A percentile compares a stretch with the other conserved stretches of the same genome.
These are phyloP conservation scores for Scutellaria baicalensis DNA, from an alignment of 257 asterid genomes.

Conservation along the genomic window DNA sequence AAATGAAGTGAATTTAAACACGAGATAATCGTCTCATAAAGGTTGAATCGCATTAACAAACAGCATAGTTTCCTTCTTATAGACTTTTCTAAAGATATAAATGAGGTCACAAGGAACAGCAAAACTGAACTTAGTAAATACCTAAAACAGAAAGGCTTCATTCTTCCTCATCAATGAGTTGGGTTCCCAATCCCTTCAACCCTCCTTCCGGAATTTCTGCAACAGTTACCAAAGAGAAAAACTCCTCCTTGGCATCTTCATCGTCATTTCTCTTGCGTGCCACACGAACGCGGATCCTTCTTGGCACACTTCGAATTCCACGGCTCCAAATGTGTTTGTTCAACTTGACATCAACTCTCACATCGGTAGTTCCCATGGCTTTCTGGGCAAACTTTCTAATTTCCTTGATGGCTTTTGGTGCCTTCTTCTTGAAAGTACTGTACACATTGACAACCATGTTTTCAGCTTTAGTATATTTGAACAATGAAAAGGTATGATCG, in stretches of 20 bases:
- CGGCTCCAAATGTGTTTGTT: constrained; percentile 76
- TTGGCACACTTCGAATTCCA: constrained; percentile 68
- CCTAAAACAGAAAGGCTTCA: constrained; percentile 10
- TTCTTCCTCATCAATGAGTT: constrained; percentile 62
- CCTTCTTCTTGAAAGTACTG: constrained; percentile 86
- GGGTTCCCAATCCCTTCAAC: constrained; percentile 69
- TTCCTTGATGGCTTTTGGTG: constrained; percentile 77
- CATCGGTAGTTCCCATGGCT: constrained; percentile 77
- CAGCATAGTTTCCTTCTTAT: not conserved
- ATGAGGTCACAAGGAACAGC: not conserved
- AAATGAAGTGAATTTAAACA: not conserved
- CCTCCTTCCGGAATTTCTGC: constrained; percentile 54
- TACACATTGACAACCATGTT: not conserved
- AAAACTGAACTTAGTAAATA: constrained; percentile 7
- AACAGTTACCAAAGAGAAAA: constrained; percentile 65
- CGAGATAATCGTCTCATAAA: not conserved
- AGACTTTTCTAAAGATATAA: not conserved
- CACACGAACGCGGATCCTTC: constrained; percentile 71
- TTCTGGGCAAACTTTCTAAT: constrained; percentile 66
- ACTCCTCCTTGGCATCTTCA: constrained; percentile 79
- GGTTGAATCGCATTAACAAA: constrained; percentile 1
- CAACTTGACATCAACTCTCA: constrained; percentile 65
- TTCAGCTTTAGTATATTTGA: not conserved
- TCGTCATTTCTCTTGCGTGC: constrained; percentile 70
- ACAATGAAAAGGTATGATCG: too few species aligned